Percentiles rank a stretch among this genome's conserved stretches.
Conservation (phyloP, 345 rosid genomes). For the Gossypium herbaceum region DNA sequence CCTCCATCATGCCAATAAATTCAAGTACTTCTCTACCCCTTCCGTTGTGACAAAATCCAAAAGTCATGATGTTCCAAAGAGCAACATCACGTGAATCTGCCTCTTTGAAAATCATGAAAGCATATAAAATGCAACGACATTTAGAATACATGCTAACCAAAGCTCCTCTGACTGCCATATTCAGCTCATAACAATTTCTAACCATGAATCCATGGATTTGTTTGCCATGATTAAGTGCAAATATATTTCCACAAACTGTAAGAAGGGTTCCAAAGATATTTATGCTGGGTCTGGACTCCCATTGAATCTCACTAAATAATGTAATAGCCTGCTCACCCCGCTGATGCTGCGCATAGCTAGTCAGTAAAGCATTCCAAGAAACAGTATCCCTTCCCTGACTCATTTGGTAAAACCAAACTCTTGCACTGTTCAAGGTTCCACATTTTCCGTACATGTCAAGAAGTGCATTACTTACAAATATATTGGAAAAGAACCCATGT, state of each 20-base stretch:
- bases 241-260: constrained; percentile 68
- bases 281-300: constrained; percentile 56
- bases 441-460: constrained; percentile 76
- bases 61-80: constrained; percentile 72
- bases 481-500: constrained; percentile 38
- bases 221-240: constrained; percentile 51
- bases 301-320: constrained; percentile 59
- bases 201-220: constrained; percentile 72
- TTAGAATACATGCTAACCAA: constrained; percentile 77
- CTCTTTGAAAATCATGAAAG: constrained; percentile 48
- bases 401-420: constrained; percentile 64
- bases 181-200: constrained; percentile 54
- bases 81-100: constrained; percentile 47
- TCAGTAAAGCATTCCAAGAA: constrained; percentile 80
- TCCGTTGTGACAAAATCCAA: constrained; percentile 63
- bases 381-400: constrained; percentile 53
- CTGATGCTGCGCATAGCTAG: constrained; percentile 55
- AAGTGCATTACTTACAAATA: constrained; percentile 61
- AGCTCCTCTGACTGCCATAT: constrained; percentile 59
- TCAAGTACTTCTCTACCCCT: constrained; percentile 51
- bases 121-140: constrained; percentile 45
- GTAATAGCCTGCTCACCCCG: constrained; percentile 59
- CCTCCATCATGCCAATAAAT: constrained; percentile 49
- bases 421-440: constrained; percentile 45
- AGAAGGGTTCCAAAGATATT: constrained; percentile 65